Conservation (phyloP, 179 eudicot species). For the Spinacia oleracea region DNA sequence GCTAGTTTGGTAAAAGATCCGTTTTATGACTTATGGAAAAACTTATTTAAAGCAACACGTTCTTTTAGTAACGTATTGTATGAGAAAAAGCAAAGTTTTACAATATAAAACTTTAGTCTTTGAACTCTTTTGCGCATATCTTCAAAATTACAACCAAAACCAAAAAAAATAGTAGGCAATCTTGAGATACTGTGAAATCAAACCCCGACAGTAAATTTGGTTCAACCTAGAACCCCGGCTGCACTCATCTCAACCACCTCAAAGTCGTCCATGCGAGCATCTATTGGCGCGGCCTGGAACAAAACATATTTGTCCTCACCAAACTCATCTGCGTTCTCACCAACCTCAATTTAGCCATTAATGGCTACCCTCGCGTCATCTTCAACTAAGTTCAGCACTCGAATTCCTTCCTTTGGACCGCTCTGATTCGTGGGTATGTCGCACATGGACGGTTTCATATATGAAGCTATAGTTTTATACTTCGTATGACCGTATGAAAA, state of each 20-base stretch:
- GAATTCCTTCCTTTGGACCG: conserved; percentile 68
- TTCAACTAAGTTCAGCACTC: conserved; percentile 49
- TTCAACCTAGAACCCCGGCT: too few species aligned
- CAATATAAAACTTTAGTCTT: too few species aligned
- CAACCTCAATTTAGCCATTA: conserved; percentile 36
- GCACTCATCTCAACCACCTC: conserved; percentile 39
- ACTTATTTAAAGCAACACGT: too few species aligned
- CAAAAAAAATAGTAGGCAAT: too few species aligned
- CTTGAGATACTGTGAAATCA: too few species aligned
- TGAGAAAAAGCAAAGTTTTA: too few species aligned
- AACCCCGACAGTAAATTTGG: too few species aligned
- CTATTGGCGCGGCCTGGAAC: conserved; percentile 44
- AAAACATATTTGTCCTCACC: conserved; percentile 49
- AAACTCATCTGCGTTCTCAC: conserved; percentile 65
- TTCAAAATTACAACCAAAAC: too few species aligned
- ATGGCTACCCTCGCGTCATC: conserved; percentile 39
- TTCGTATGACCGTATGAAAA: conserved; percentile 58
- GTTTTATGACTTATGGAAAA: too few species aligned
- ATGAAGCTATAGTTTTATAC: conserved; percentile 31
- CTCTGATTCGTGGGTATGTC: conserved; percentile 64
- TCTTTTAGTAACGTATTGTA: too few species aligned
- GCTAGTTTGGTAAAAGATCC: too few species aligned
- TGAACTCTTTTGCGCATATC: too few species aligned
- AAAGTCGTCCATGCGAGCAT: conserved; percentile 57
- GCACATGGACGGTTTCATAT: conserved; percentile 34